These are phyloP conservation scores for Plasmopara halstedii DNA, from an alignment of 352 stramenopile genomes.

Conservation along the genomic window DNA sequence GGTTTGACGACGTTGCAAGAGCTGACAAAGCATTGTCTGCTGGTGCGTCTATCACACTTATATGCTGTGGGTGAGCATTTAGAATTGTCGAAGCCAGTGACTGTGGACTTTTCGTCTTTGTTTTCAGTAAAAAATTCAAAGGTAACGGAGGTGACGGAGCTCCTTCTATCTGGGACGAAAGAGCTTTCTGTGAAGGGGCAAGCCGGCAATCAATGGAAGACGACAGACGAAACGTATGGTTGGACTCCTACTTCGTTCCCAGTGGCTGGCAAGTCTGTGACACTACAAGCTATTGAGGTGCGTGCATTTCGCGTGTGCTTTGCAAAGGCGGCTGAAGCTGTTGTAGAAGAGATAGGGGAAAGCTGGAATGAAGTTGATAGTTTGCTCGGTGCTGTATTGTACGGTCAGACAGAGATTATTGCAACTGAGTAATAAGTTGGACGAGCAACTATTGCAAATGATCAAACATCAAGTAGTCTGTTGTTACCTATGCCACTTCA, in stretches of 20 bases:
- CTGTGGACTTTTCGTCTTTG: slow-evolving; percentile 61
- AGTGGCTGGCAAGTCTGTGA: slow-evolving; percentile 48
- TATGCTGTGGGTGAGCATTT: slow-evolving; percentile 86
- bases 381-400: slow-evolving; percentile 15
- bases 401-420: slow-evolving; percentile 29
- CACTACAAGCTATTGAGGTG: slow-evolving; percentile 89
- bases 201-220: slow-evolving; percentile 28
- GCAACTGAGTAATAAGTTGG: slow-evolving; percentile 20
- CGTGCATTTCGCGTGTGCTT: slow-evolving; percentile 86
- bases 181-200: slow-evolving; percentile 34
- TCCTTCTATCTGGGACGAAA: slow-evolving; percentile 80
- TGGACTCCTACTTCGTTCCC: slow-evolving; percentile 27
- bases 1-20: slow-evolving; percentile 88
- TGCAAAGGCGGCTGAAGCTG: slow-evolving; percentile 2
- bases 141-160: slow-evolving; percentile 73
- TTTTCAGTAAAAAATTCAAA: slow-evolving; percentile 40
- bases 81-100: slow-evolving; percentile 63
- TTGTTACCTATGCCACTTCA: slow-evolving; percentile 9
- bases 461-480: background rate
- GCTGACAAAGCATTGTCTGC: slow-evolving; percentile 61
- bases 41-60: slow-evolving; percentile 93
- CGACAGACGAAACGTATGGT: slow-evolving; percentile 23
- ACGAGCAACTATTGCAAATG: background rate
- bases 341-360: background rate
- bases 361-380: slow-evolving; percentile 11